Evolutionary conservation across 805 yeast species (phyloP), one percentile per base, ranked within the genome.

Genomic region (Candida lessepsii): DNA sequence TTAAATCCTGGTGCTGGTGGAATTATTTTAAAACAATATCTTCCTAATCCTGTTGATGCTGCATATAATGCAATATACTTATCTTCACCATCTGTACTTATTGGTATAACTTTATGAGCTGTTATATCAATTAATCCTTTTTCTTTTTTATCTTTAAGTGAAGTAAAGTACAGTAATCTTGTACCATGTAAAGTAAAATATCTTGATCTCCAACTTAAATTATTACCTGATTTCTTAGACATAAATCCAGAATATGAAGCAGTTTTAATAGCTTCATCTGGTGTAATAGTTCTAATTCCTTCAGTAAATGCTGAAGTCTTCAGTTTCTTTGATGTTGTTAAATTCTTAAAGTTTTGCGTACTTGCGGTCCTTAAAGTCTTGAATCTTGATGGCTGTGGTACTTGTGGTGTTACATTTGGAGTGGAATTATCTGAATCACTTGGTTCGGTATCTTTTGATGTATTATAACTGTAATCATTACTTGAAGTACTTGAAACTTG

Each of bases 1-100:
- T 83, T 82, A 39, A 91, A 86, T 0, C 99, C 99, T 0, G 98
- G 98, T 2, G 95, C 96, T 0, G 99, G 99, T 8, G 99, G 99
- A 3, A 90, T 79, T 9, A 93, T 60, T 61, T 90, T 90, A 70
- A 93, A 91, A 54, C 96, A 88, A 57, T 80, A 86, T 29, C 95
- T 74, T n/a, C 98, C 98, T 31, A 86, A 83, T 7, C 97, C 96
- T 3, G 96, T 84, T 23, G 91, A 81, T 0, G 96, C 93, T 0
- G 98, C 97, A 60, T 86, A 86, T 34, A 91, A 64, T 0, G 96
- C 86, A 27, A 87, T 81, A 40, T 86, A 72, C 57, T 84, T 86
- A 63, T 90, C 97, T 13, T 67, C 71, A 3, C 60, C 57, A 23
- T 67, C 73, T 2, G 70, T 54, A 44, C 57, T 60, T n/a, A 69